Evolutionary conservation across 1,284 basidiomycete species (phyloP).

Genomic region (Puccinia polysora): DNA sequence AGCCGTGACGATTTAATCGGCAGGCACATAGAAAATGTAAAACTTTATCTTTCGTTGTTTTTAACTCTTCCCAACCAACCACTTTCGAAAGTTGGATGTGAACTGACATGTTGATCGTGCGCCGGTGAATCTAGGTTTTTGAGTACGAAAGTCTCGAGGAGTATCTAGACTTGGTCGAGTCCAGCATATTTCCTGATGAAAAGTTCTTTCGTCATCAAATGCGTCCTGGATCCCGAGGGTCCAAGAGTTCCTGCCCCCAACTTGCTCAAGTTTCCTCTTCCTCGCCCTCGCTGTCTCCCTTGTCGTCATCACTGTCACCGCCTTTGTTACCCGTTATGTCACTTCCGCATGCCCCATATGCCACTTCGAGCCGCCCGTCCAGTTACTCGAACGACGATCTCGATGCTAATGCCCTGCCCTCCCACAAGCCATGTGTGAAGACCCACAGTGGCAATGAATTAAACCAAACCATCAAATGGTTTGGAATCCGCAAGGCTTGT

Average conservation of each 20-base stretch:
- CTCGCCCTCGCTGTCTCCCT: slow-evolving; percentile 2
- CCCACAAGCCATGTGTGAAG: neutral
- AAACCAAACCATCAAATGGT: slow-evolving; percentile 87
- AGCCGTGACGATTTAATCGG: slow-evolving; percentile 73
- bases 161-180: slow-evolving; percentile 26
- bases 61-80: neutral
- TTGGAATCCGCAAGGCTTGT: slow-evolving; percentile 73
- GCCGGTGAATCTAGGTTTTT: slow-evolving; percentile 11
- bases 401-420: neutral
- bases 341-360: slow-evolving; percentile 1
- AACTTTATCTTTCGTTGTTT: neutral
- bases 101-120: slow-evolving; percentile 7
- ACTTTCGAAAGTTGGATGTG: slow-evolving; percentile 46
- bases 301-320: slow-evolving; percentile 3
- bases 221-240: slow-evolving; percentile 2
- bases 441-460: slow-evolving; percentile 3
- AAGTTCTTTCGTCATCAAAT: neutral
- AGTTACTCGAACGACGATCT: neutral
- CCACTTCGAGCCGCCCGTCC: neutral
- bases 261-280: slow-evolving; percentile 7
- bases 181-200: slow-evolving; percentile 30
- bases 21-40: slow-evolving; percentile 84
- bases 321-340: slow-evolving; percentile 1
- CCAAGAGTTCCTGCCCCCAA: neutral
- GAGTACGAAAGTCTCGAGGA: slow-evolving; percentile 29